A percentile compares a stretch with the other conserved stretches of the same genome.
phyloP scores from a whole-genome alignment of 208 protist species.

The Trypanosoma avium region DNA sequence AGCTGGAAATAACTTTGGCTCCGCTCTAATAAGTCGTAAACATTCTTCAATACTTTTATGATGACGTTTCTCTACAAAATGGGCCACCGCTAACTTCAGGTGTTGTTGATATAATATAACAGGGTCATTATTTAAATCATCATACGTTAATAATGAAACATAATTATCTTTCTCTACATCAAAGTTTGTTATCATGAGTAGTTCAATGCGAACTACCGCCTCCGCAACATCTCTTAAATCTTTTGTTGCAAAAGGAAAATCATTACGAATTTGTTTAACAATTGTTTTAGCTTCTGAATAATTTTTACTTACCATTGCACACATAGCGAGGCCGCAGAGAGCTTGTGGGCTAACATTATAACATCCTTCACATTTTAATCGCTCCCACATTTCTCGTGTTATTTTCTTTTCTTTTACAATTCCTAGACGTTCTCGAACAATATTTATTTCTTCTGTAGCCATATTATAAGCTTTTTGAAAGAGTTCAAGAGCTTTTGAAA shows the following conservation, averaged over 20 bases:
- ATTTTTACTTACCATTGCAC: conserved; percentile 51
- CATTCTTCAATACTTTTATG: conserved; percentile 77
- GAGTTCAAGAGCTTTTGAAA: conserved; percentile 65
- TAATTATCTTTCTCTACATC: conserved; percentile 82
- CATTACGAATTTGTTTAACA: conserved; percentile 44
- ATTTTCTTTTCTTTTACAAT: conserved; percentile 68
- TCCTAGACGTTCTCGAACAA: conserved; percentile 54
- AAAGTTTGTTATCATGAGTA: conserved; percentile 65
- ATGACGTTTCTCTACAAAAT: conserved; percentile 64
- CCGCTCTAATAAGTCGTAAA: conserved; percentile 69
- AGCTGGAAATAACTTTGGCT: conserved; percentile 69
- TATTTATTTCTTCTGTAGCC: conserved; percentile 48
- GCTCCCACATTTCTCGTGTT: conserved; percentile 56
- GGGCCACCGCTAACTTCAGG: conserved; percentile 71
- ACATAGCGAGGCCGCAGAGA: conserved; percentile 83
- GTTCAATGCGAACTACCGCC: conserved; percentile 80
- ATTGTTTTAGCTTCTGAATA: conserved; percentile 42
- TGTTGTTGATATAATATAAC: conserved; percentile 66
- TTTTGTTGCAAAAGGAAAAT: conserved; percentile 72
- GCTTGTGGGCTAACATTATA: conserved; percentile 83
- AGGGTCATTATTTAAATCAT: conserved; percentile 62
- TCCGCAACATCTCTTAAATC: conserved; percentile 74
- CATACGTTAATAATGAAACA: conserved; percentile 68
- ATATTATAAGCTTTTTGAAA: conserved; percentile 64
- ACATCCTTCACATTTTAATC: conserved; percentile 69